These are phyloP conservation scores for Pyrenophora tritici-repentis DNA, from an alignment of 2,329 filamentous ascomycete species.

Conservation along the genomic window DNA sequence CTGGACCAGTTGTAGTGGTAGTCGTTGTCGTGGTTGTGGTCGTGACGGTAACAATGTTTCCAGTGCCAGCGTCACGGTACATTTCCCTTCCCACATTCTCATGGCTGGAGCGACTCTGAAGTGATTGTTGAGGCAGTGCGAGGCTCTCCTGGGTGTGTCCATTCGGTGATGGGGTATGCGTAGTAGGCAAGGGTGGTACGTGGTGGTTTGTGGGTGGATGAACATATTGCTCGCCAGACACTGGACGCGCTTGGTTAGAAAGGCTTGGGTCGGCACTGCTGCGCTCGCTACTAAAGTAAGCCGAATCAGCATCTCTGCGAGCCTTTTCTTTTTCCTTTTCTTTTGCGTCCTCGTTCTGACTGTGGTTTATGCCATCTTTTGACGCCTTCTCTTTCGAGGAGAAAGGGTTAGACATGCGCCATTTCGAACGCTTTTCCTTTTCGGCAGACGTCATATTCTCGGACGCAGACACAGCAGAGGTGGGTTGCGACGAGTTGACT, in stretches of 20 bases:
- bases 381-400: conserved; percentile 42
- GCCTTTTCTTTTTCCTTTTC: conserved; percentile 15
- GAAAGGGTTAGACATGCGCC: conserved; percentile 45
- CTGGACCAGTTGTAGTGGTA: conserved; percentile 43
- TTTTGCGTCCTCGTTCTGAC: conserved; percentile 15
- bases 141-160: conserved; percentile 15
- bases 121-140: conserved; percentile 21
- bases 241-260: conserved; percentile 31
- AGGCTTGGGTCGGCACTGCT: conserved; percentile 42
- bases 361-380: conserved; percentile 11
- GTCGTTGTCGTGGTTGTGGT: conserved; percentile 46
- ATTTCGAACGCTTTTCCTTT: conserved; percentile 46
- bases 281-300: conserved; percentile 43
- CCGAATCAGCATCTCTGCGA: conserved; percentile 35
- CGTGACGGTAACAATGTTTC: conserved; percentile 42
- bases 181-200: conserved; percentile 18
- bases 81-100: conserved; percentile 39
- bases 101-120: conserved; percentile 24
- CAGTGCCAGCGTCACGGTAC: conserved; percentile 38
- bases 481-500: conserved; percentile 24
- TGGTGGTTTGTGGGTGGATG: conserved; percentile 20
- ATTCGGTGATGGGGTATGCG: conserved; percentile 3
- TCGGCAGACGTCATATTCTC: conserved; percentile 28
- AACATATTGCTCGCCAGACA: conserved; percentile 36
- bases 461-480: conserved; percentile 19